These are phyloP conservation scores for Verticillium albo-atrum DNA, from an alignment of 2,329 filamentous ascomycete genomes.

Conservation along the genomic window DNA sequence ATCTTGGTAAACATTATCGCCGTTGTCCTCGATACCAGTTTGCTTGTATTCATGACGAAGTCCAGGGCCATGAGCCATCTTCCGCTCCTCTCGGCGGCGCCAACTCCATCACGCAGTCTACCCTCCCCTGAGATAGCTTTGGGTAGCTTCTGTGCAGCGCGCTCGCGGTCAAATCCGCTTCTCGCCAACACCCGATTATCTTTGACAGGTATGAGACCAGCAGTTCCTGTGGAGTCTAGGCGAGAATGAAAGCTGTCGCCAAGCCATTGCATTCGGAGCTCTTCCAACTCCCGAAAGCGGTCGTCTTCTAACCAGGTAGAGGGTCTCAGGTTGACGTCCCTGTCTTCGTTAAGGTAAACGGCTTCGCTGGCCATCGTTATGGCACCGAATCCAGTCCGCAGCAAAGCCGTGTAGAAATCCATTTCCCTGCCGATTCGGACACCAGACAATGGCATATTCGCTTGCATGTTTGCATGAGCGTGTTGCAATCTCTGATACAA, in stretches of 20 bases:
- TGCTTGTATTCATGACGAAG: constrained; percentile 71
- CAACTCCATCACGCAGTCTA: constrained; percentile 61
- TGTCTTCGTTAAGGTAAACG: constrained; percentile 90
- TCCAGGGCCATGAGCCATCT: constrained; percentile 73
- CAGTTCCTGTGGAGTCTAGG: constrained; percentile 49
- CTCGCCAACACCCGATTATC: constrained; percentile 35
- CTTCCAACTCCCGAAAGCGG: constrained; percentile 71
- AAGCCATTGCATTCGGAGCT: constrained; percentile 46
- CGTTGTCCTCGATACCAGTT: constrained; percentile 55
- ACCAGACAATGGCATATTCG: constrained; percentile 78
- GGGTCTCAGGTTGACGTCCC: constrained; percentile 64
- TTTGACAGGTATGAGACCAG: constrained; percentile 51
- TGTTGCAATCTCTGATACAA: constrained; percentile 58
- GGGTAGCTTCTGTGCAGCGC: constrained; percentile 55
- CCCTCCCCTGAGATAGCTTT: constrained; percentile 41
- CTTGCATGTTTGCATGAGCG: constrained; percentile 87
- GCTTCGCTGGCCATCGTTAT: constrained; percentile 93
- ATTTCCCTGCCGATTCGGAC: constrained; percentile 80
- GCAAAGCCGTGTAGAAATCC: constrained; percentile 90
- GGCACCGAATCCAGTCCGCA: constrained; percentile 81
- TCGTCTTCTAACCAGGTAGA: constrained; percentile 93
- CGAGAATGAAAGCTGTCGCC: constrained; percentile 40
- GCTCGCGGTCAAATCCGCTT: constrained; percentile 66
- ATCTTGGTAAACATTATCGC: constrained; percentile 49
- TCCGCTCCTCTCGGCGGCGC: constrained; percentile 71